Evolutionary conservation across 306 rosid genomes (phyloP).

Genomic region (Aeschynomene evenia): DNA sequence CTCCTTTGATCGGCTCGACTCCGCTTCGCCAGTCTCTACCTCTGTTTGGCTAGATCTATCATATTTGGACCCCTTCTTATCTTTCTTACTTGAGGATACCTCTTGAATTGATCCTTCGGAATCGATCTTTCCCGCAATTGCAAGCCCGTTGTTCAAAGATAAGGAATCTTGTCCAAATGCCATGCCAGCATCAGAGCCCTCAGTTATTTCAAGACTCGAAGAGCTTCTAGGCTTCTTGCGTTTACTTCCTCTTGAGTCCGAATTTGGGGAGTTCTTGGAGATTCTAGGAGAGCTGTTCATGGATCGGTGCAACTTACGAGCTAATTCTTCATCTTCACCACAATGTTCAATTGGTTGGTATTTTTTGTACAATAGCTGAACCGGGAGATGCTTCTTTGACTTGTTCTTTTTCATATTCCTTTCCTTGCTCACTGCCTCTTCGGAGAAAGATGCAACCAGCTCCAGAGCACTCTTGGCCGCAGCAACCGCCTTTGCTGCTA

Average conservation of each 20-base stretch:
- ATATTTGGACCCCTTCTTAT: constrained; percentile 42
- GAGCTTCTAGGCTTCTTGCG: constrained; percentile 59
- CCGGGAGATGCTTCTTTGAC: constrained; percentile 90
- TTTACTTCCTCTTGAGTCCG: constrained; percentile 60
- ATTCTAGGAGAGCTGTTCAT: constrained; percentile 92
- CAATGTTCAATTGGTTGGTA: constrained; percentile 73
- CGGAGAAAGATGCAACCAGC: constrained; percentile 81
- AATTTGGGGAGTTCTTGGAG: constrained; percentile 56
- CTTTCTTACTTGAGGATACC: constrained; percentile 46
- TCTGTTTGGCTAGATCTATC: constrained; percentile 47
- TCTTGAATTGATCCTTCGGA: constrained; percentile 52
- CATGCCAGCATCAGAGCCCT: constrained; percentile 44
- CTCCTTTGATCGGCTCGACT: constrained; percentile 62
- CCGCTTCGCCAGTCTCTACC: constrained; percentile 56
- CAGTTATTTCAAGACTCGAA: constrained; percentile 45
- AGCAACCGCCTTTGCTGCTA: constrained; percentile 81
- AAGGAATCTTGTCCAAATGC: constrained; percentile 41
- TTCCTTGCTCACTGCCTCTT: too few species aligned
- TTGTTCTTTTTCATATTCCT: constrained; percentile 67
- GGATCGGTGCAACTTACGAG: constrained; percentile 74
- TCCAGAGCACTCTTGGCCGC: constrained; percentile 89
- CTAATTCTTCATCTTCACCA: constrained; percentile 82
- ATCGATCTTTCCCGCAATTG: constrained; percentile 42
- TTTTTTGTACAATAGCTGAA: constrained; percentile 88
- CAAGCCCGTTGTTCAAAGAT: constrained; percentile 56